Evolutionary conservation across 345 rosid genomes (phyloP), one percentile per base, ranked within the genome.

Genomic region (Luvunga scandens): DNA sequence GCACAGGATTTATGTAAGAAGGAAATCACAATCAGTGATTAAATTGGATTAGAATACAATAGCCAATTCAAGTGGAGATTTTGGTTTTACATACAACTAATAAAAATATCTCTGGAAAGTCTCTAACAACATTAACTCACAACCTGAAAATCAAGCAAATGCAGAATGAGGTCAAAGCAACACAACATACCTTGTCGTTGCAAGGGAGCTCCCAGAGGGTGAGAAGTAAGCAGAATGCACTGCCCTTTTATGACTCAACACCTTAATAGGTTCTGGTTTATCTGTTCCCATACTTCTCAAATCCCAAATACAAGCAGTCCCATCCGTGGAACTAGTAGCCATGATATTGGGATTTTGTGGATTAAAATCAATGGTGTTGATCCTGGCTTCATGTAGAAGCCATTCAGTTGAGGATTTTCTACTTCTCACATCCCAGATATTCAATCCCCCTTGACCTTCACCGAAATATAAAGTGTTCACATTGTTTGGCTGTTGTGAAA

Each of bases 221-320:
- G 99, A 96, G 87, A 96, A 96, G 78, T 90, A 92, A 62, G 99
- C 98, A 78, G 97, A 88, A 64, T 90, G 86, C 70, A 94, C 94
- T 38, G 91, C 87, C 83, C 80, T 89, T 13, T 72, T 42, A 82
- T 96, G 97, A 31, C 73, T 75, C 1, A 90, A 67, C 56, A 69
- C 84, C 79, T 71, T 78, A 78, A 90, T 78, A 59, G 85, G 72
- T 75, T 83, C 73, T 14, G 86, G 88, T 71, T 85, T 84, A 34
- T 72, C 55, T 4, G 85, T 64, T 65, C 78, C 76, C 80, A 90
- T 84, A 66, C 80, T 78, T 82, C 95, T 92, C 84, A 94, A 82
- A 75, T 96, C 99, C 99, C 99, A 95, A 30, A 95, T 83, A 65
- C 90, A 84, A 76, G 92, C 97, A 69, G 94, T 88, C 28, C 90